A percentile compares a stretch with the other conserved stretches of the same genome.
Conservation (phyloP, 2,329 filamentous ascomycete genomes). For the Apiospora pterosperma region DNA sequence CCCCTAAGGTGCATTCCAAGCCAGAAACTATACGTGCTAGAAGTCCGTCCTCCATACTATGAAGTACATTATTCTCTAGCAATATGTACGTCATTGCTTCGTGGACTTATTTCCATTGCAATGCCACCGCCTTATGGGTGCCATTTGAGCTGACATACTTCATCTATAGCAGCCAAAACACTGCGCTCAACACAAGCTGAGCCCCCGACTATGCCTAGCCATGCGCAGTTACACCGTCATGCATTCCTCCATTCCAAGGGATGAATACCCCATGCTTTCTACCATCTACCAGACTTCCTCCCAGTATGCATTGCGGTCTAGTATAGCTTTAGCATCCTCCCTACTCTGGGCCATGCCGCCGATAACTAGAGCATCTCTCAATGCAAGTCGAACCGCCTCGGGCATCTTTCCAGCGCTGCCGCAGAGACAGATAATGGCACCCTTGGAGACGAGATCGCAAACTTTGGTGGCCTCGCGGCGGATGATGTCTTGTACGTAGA, state of each 20-base stretch:
- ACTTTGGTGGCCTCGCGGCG: slow-evolving; percentile 37
- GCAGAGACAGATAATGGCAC: slow-evolving; percentile 50
- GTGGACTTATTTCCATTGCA: not conserved
- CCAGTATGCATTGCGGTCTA: slow-evolving; percentile 42
- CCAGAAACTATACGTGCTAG: no score
- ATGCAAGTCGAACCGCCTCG: slow-evolving; percentile 47
- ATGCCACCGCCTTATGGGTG: not conserved
- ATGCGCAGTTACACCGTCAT: no score
- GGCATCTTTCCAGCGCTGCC: slow-evolving; percentile 59
- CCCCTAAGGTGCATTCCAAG: no score
- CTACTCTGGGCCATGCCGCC: slow-evolving; percentile 28
- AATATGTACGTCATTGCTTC: no score
- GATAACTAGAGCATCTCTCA: slow-evolving; percentile 45
- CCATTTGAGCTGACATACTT: no score
- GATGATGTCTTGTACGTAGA: slow-evolving; percentile 55
- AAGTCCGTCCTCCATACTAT: no score
- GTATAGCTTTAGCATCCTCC: slow-evolving; percentile 35
- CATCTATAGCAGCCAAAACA: not conserved
- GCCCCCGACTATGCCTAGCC: no score
- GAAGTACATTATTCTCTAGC: no score
- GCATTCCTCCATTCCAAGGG: no score
- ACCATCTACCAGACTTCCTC: slow-evolving; percentile 56
- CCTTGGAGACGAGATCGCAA: slow-evolving; percentile 32
- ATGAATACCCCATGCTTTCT: no score
- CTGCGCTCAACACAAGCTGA: not conserved